Evolutionary conservation across 164 flowering plant genomes (phyloP).

Genomic region (Euptelea pleiosperma): DNA sequence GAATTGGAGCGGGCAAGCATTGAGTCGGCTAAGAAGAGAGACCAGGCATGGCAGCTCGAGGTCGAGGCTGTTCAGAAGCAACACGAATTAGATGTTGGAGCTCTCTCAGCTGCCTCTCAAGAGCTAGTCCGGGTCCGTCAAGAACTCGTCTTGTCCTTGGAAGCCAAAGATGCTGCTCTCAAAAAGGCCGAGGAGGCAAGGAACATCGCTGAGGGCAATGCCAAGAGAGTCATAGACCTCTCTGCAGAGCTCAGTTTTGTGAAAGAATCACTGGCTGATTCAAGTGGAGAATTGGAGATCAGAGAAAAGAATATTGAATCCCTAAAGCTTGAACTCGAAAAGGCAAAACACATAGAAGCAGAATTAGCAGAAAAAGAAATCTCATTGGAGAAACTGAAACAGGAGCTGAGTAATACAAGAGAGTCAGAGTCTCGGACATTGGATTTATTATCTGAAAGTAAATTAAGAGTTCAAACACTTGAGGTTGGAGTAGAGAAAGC

Average conservation of each 20-base stretch:
- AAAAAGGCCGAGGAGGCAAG: slow-evolving; percentile 20
- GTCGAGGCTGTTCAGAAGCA: slow-evolving; percentile 28
- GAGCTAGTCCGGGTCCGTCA: slow-evolving; percentile 16
- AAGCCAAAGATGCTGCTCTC: slow-evolving; percentile 22
- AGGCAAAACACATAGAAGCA: slow-evolving; percentile 22
- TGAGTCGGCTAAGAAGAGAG: slow-evolving; percentile 29
- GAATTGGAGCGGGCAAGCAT: slow-evolving; percentile 28
- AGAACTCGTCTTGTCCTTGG: slow-evolving; percentile 14
- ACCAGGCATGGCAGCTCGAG: slow-evolving; percentile 36
- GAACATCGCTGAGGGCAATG: slow-evolving; percentile 12
- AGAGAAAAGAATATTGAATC: slow-evolving; percentile 26
- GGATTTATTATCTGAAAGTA: slow-evolving; percentile 24
- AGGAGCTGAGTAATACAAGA: slow-evolving; percentile 28
- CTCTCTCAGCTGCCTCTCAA: slow-evolving; percentile 14
- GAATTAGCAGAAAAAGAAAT: slow-evolving; percentile 24
- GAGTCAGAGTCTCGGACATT: slow-evolving; percentile 23
- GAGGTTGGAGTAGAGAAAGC: slow-evolving; percentile 40
- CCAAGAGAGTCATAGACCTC: slow-evolving; percentile 22
- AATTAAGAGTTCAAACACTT: slow-evolving; percentile 27
- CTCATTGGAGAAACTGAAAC: slow-evolving; percentile 19
- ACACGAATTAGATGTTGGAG: slow-evolving; percentile 24
- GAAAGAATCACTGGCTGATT: slow-evolving; percentile 25
- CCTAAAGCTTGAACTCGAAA: slow-evolving; percentile 33
- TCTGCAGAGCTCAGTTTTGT: slow-evolving; percentile 29
- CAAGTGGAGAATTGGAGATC: slow-evolving; percentile 27